Conservation (phyloP, 2,329 filamentous ascomycete species). For the Fusarium domesticum region DNA sequence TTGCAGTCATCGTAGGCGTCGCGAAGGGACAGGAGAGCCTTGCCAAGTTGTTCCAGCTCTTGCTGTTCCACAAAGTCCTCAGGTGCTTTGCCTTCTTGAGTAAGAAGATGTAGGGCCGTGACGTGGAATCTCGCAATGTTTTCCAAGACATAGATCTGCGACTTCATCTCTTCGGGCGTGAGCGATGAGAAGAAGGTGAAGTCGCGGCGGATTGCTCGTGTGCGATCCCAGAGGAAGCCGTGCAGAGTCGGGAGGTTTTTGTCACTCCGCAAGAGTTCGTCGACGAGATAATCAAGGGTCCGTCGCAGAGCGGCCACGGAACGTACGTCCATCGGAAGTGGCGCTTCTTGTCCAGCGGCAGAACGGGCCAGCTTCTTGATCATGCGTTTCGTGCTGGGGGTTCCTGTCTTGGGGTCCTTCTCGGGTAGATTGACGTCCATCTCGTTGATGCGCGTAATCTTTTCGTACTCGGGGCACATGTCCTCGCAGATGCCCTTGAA, state of each 20-base stretch:
- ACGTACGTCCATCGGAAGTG: slow-evolving; percentile 65
- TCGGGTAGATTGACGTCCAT: slow-evolving; percentile 56
- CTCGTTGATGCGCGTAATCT: slow-evolving; percentile 60
- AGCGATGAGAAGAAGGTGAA: slow-evolving; percentile 66
- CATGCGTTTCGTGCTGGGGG: slow-evolving; percentile 53
- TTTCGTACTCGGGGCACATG: slow-evolving; percentile 68
- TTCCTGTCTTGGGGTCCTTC: slow-evolving; percentile 44
- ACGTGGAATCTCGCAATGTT: slow-evolving; percentile 66
- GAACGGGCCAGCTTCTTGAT: slow-evolving; percentile 67
- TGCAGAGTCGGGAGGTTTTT: slow-evolving; percentile 55
- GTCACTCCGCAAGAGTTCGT: slow-evolving; percentile 55
- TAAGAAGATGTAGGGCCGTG: slow-evolving; percentile 61
- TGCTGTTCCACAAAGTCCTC: slow-evolving; percentile 65
- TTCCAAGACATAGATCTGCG: slow-evolving; percentile 62
- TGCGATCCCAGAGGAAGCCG: slow-evolving; percentile 66
- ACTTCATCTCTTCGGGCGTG: slow-evolving; percentile 52
- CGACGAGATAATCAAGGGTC: slow-evolving; percentile 62
- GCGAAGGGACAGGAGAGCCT: slow-evolving; percentile 62
- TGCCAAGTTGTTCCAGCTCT: slow-evolving; percentile 65
- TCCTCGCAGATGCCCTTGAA: slow-evolving; percentile 68
- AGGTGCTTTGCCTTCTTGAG: slow-evolving; percentile 51
- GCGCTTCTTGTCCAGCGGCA: slow-evolving; percentile 65
- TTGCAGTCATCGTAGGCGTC: slow-evolving; percentile 65
- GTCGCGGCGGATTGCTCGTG: slow-evolving; percentile 64
- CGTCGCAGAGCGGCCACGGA: slow-evolving; percentile 56